Percentiles rank a stretch among this genome's conserved stretches.
Conservation (phyloP, 345 rosid genomes). For the Heritiera fomes region DNA sequence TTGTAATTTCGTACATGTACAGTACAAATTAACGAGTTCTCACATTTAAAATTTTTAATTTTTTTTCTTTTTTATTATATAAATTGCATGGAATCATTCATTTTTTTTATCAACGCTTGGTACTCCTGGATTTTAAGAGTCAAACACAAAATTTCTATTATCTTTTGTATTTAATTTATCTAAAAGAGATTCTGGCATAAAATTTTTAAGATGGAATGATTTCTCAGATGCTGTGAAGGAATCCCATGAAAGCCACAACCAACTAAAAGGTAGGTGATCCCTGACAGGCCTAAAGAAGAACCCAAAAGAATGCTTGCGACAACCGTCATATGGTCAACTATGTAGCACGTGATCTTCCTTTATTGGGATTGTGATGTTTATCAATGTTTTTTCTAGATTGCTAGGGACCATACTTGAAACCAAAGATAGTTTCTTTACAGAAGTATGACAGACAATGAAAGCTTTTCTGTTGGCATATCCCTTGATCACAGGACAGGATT, state of each 20-base stretch:
- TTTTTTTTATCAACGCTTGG: no score
- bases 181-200: no score
- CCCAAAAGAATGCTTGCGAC: conserved; percentile 84
- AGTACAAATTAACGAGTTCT: no score
- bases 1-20: no score
- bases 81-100: no score
- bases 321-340: conserved; percentile 35
- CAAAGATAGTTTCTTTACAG: conserved; percentile 22
- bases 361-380: conserved; percentile 19
- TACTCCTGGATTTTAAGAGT: no score
- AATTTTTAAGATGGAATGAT: conserved; percentile 69
- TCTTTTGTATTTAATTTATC: no score
- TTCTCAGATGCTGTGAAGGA: conserved; percentile 76
- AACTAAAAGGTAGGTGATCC: conserved; percentile 57
- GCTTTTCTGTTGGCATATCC: no score
- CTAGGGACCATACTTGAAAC: conserved; percentile 33
- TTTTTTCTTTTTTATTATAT: no score
- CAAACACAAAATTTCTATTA: no score
- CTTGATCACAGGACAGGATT: no score
- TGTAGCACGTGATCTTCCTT: conserved; percentile 40
- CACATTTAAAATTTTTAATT: no score
- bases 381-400: conserved; percentile 13
- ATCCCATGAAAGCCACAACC: conserved; percentile 62
- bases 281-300: conserved; percentile 90
- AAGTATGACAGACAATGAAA: neutral